Percentiles rank a stretch among this genome's conserved stretches.
Evolutionary conservation across 352 stramenopile genomes (phyloP).

Genomic region (Globisporangium nodosum): DNA sequence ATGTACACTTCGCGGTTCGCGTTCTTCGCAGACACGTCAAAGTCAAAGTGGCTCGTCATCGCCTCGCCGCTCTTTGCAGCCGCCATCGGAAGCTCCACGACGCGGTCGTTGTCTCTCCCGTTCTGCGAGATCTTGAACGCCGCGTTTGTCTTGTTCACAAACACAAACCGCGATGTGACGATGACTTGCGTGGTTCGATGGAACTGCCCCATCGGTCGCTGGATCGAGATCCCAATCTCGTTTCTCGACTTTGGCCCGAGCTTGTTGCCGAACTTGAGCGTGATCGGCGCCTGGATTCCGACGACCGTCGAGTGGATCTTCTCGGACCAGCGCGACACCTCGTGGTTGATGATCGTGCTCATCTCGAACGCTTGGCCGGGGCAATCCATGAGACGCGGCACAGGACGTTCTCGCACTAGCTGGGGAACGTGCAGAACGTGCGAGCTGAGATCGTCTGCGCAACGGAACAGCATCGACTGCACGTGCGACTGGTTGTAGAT

Average conservation of each 20-base stretch:
- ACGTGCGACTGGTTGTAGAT: constrained; percentile 90
- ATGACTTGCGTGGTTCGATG: constrained; percentile 84
- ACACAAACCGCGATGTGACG: constrained; percentile 80
- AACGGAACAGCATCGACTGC: constrained; percentile 69
- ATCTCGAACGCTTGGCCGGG: constrained; percentile 80
- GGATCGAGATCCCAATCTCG: constrained; percentile 84
- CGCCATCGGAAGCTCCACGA: constrained; percentile 46
- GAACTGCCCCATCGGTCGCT: constrained; percentile 80
- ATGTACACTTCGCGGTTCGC: constrained; percentile 60
- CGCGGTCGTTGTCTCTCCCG: constrained; percentile 48
- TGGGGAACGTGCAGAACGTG: constrained; percentile 50
- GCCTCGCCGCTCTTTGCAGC: constrained; percentile 30
- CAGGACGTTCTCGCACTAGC: constrained; percentile 52
- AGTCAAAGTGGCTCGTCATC: constrained; percentile 60
- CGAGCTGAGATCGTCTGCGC: constrained; percentile 44
- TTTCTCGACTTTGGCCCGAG: constrained; percentile 59
- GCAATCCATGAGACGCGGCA: constrained; percentile 84
- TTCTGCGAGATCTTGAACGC: constrained; percentile 77
- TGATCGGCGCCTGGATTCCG: constrained; percentile 77
- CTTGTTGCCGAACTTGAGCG: constrained; percentile 68
- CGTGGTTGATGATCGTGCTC: constrained; percentile 80
- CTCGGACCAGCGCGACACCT: constrained; percentile 81
- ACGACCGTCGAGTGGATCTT: constrained; percentile 85
- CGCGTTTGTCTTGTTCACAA: constrained; percentile 78
- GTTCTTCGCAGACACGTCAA: constrained; percentile 46